Conservation (phyloP, 2,329 filamentous ascomycete species). For the Aspergillus ibericus region DNA sequence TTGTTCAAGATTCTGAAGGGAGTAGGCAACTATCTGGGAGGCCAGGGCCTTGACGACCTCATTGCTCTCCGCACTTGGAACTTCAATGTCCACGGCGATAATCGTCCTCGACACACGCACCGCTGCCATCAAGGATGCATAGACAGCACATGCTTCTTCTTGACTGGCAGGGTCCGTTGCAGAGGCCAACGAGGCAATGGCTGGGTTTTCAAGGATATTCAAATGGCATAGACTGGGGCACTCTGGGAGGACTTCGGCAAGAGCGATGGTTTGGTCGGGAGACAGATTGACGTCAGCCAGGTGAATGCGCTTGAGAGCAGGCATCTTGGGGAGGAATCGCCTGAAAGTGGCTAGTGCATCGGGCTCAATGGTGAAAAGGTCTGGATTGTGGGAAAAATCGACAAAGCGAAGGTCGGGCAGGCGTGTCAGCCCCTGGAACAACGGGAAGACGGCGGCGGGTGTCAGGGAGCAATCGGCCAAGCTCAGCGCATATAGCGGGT, state of each 20-base stretch:
- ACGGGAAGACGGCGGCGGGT: conserved; percentile 67
- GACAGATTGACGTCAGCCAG: conserved; percentile 80
- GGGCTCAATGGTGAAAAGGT: conserved; percentile 72
- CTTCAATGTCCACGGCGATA: conserved; percentile 87
- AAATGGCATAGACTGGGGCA: conserved; percentile 78
- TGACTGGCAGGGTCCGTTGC: conserved; percentile 76
- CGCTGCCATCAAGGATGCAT: conserved; percentile 86
- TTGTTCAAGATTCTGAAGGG: conserved; percentile 83
- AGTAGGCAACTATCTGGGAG: conserved; percentile 93
- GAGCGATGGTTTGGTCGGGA: conserved; percentile 82
- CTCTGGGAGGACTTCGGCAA: conserved; percentile 89
- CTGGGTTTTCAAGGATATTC: conserved; percentile 77
- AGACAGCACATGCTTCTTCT: conserved; percentile 91
- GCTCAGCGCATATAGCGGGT: conserved; percentile 75
- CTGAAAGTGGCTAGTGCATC: conserved; percentile 73
- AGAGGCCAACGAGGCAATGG: conserved; percentile 65
- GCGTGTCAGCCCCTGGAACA: conserved; percentile 71
- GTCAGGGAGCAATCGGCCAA: conserved; percentile 81
- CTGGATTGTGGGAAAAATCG: conserved; percentile 85
- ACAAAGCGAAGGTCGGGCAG: conserved; percentile 80
- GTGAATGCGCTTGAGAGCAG: conserved; percentile 77
- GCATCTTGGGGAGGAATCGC: conserved; percentile 80
- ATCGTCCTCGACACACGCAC: conserved; percentile 79
- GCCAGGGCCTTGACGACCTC: conserved; percentile 90
- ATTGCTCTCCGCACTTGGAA: conserved; percentile 75